phyloP scores from a whole-genome alignment of 2,329 filamentous ascomycete genomes.

The Chaetomium strumarium region DNA sequence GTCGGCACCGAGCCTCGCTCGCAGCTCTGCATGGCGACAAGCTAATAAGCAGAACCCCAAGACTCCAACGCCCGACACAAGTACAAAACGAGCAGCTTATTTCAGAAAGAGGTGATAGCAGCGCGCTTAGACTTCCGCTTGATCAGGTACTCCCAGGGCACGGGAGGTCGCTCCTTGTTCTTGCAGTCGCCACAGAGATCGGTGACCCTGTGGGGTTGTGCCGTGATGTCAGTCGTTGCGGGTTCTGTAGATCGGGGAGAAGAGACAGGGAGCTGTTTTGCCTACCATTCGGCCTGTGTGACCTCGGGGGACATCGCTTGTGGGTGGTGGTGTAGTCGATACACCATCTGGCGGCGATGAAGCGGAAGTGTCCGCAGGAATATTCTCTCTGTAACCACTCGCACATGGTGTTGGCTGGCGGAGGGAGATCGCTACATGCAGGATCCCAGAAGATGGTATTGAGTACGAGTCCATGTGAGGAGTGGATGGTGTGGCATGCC shows the following conservation, averaged over 20 bases:
- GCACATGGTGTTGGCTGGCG: slow-evolving; percentile 25
- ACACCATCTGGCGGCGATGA: slow-evolving; percentile 29
- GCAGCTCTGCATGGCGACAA: not conserved
- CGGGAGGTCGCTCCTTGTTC: slow-evolving; percentile 10
- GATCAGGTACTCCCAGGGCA: slow-evolving; percentile 18
- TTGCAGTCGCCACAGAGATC: slow-evolving; percentile 19
- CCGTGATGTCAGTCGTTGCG: not conserved
- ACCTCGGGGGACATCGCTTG: slow-evolving; percentile 27
- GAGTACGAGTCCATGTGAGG: too few species aligned
- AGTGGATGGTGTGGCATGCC: too few species aligned
- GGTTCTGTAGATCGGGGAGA: not conserved
- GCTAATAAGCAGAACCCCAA: not conserved
- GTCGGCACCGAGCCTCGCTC: not conserved
- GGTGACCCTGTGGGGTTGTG: not conserved
- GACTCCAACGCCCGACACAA: not conserved
- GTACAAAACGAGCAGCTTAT: not conserved
- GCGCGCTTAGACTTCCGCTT: slow-evolving; percentile 1
- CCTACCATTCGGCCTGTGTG: slow-evolving; percentile 24
- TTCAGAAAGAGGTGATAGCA: not conserved
- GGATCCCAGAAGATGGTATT: too few species aligned
- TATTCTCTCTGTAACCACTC: slow-evolving; percentile 36
- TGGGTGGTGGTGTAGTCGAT: slow-evolving; percentile 24
- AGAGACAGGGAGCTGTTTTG: not conserved
- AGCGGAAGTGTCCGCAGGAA: slow-evolving; percentile 27
- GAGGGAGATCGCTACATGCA: not conserved